These are phyloP conservation scores for Calamus simplicifolius DNA, from an alignment of 176 grass and related monocot species.

Conservation along the genomic window DNA sequence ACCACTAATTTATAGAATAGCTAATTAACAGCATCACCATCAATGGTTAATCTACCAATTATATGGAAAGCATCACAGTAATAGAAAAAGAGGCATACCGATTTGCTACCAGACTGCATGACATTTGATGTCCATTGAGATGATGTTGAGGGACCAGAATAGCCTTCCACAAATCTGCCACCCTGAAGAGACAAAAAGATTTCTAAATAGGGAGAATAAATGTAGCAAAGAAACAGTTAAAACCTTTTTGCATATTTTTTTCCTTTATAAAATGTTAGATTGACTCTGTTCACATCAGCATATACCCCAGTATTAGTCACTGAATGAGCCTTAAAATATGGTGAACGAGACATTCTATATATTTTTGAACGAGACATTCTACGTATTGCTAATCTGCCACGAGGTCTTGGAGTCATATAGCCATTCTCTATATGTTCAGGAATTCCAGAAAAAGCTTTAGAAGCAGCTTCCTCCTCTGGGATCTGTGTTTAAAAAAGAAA, in stretches of 20 bases:
- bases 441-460: constrained; percentile 30
- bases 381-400: constrained; percentile 29
- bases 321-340: constrained; percentile 50
- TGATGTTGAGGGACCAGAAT: constrained; percentile 20
- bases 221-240: constrained; percentile 11
- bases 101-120: constrained; percentile 27
- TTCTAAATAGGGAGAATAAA: neutral
- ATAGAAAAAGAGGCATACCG: constrained; percentile 28
- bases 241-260: neutral
- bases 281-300: neutral
- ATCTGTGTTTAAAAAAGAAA: constrained; percentile 6
- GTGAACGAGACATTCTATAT: constrained; percentile 46
- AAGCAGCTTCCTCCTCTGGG: constrained; percentile 33
- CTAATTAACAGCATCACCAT: neutral
- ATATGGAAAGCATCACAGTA: neutral
- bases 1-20: neutral
- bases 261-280: neutral
- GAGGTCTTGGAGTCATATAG: constrained; percentile 17
- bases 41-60: neutral
- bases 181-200: constrained; percentile 22
- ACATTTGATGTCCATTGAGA: constrained; percentile 15
- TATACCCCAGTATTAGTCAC: constrained; percentile 1
- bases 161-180: constrained; percentile 25
- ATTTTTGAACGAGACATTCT: too few relatives aligned
- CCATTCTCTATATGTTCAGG: constrained; percentile 16